These are phyloP conservation scores for Citrus glauca DNA, from an alignment of 345 rosid genomes.

Conservation along the genomic window DNA sequence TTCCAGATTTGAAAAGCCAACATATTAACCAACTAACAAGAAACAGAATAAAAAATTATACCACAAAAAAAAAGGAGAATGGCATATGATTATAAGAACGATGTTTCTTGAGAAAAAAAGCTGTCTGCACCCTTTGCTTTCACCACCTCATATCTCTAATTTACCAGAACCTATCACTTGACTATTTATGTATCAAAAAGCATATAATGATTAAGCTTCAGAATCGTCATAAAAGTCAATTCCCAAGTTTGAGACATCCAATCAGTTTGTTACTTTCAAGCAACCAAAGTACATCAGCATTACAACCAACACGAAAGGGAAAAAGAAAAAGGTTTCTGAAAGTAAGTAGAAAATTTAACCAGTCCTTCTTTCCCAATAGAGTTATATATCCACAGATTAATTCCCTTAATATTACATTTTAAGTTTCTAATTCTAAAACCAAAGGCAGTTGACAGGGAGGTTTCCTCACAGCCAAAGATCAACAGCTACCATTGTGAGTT, in stretches of 20 bases:
- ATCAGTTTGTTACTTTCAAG: not conserved
- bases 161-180: not conserved
- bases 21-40: not conserved
- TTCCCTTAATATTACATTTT: not conserved
- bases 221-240: not conserved
- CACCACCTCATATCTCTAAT: not conserved
- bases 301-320: not conserved
- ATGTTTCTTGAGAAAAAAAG: not conserved
- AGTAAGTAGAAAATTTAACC: not conserved
- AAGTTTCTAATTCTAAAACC: not conserved
- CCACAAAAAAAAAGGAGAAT: not conserved
- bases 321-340: not conserved
- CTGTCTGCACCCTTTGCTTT: not conserved
- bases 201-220: not conserved
- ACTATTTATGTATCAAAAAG: not conserved
- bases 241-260: not conserved
- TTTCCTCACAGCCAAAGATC: not conserved
- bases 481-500: not conserved
- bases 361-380: not conserved
- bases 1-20: slow-evolving; percentile 9
- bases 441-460: not conserved
- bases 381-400: too few relatives aligned
- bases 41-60: not conserved
- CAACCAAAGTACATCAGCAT: not conserved
- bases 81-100: not conserved